Conservation (phyloP, 305 asterid species). For the Andrographis paniculata region DNA sequence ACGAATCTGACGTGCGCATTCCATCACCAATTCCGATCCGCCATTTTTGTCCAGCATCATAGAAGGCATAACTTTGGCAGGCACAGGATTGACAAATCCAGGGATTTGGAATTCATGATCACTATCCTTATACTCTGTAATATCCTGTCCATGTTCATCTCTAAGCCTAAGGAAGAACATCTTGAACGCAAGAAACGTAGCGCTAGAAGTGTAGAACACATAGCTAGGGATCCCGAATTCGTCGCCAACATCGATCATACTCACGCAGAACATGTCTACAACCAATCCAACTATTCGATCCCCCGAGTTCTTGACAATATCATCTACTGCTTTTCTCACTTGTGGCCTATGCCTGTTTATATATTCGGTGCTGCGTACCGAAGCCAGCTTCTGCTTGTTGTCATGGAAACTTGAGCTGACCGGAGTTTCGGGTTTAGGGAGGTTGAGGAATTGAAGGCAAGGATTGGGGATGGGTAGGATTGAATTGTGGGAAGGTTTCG, state of each 20-base stretch:
- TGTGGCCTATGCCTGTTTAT: constrained; percentile 21
- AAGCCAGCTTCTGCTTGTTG: not conserved
- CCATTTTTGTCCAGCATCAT: constrained; percentile 16
- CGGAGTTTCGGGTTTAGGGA: constrained; percentile 16
- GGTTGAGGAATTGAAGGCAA: constrained; percentile 22
- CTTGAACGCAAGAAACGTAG: constrained; percentile 23
- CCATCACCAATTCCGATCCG: constrained; percentile 14
- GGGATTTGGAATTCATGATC: constrained; percentile 21
- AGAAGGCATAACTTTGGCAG: constrained; percentile 30
- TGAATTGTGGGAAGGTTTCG: constrained; percentile 8
- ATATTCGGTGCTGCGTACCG: not conserved
- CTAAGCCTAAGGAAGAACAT: constrained; percentile 15
- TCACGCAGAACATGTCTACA: constrained; percentile 36
- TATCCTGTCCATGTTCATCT: constrained; percentile 19
- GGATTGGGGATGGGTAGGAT: not conserved
- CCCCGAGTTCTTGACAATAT: constrained; percentile 1
- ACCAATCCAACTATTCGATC: constrained; percentile 23
- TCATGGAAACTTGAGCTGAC: not conserved
- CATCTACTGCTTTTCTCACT: constrained; percentile 26
- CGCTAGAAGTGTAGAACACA: constrained; percentile 32
- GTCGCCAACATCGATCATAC: constrained; percentile 41
- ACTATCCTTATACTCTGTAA: constrained; percentile 13
- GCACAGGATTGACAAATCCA: constrained; percentile 27
- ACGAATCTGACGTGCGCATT: constrained; percentile 14
- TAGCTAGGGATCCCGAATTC: constrained; percentile 37